Percentiles rank a stretch among this genome's conserved stretches.
Conservation (phyloP, 768 basidiomycete species). For the Auricularia auricula-judae region DNA sequence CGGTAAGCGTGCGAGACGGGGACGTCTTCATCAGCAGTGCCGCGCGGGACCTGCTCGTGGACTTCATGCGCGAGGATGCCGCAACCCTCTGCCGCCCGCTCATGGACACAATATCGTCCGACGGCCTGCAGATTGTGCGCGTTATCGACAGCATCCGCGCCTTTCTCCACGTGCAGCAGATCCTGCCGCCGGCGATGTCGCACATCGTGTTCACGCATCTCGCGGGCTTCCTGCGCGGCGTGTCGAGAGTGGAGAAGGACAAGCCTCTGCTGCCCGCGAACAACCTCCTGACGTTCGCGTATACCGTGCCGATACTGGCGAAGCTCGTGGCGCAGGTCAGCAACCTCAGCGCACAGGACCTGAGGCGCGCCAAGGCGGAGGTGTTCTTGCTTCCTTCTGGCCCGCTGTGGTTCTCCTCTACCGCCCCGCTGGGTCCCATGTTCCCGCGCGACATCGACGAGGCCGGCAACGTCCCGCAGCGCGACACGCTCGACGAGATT, state of each 20-base stretch:
- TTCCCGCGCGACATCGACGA: conserved; percentile 38
- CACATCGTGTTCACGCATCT: conserved; percentile 63
- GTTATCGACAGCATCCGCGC: conserved; percentile 45
- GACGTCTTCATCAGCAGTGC: conserved; percentile 43
- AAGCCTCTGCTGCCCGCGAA: conserved; percentile 33
- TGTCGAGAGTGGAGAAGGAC: conserved; percentile 24
- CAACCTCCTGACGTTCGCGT: conserved; percentile 41
- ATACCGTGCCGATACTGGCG: conserved; percentile 46
- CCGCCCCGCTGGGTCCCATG: conserved; percentile 46
- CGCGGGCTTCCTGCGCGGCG: conserved; percentile 41
- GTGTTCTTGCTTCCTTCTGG: conserved; percentile 57
- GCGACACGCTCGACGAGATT: conserved; percentile 23
- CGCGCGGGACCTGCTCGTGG: conserved; percentile 46
- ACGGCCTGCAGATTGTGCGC: conserved; percentile 32
- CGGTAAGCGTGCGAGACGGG: conserved; percentile 39
- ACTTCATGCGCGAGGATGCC: conserved; percentile 68
- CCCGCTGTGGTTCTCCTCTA: conserved; percentile 52
- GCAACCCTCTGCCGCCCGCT: conserved; percentile 50
- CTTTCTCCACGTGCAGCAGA: conserved; percentile 43
- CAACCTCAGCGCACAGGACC: conserved; percentile 59
- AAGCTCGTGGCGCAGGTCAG: conserved; percentile 53
- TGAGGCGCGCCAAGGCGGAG: conserved; percentile 64
- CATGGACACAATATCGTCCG: conserved; percentile 46
- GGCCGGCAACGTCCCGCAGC: background rate
- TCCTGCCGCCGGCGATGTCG: conserved; percentile 51